Evolutionary conservation across 1,284 basidiomycete species (phyloP), one percentile per base, ranked within the genome.

Genomic region (Moesziomyces antarcticus): DNA sequence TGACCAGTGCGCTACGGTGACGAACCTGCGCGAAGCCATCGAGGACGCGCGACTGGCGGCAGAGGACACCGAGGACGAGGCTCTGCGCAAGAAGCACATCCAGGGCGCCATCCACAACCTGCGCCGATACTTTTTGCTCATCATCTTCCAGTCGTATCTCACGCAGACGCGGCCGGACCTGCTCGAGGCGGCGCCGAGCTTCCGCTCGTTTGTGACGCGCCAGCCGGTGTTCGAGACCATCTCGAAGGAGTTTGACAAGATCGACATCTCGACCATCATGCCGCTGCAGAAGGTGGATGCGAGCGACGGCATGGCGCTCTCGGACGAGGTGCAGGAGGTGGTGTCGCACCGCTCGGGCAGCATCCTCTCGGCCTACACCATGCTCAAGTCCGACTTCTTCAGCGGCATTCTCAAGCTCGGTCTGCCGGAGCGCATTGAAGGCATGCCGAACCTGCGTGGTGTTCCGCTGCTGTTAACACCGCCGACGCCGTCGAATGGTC

Each of bases 381-480:
- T 99, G 79, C 87, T 99, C 81, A 99, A 99, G 86, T 95, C 93
- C 59, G 95, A 98, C 85, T 95, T 97, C 86, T 98, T 98, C 88
- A 73, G 73, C 30, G 82, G 82, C 11, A 80, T 84, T 50, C 58
- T 80, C 57, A 79, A 77, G 60, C 60, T 73, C 13, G 75, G 77
- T 21, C 55, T 80, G 50, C 78, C 76, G 27, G 70, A 79, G 46
- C 63, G 72, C 13, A 82, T 84, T 22, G 80, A 82, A 7, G 82
- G 82, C 0, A 82, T 82, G 69, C 82, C 82, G 5, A 84, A 84
- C 46, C 43, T 84, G 57, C 67, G 82, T 3, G 77, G 76, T 20
- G 82, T 82, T 1, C 65, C 75, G 40, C 62, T 82, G 47, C 53
- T 80, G 16, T 52, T 80, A 8, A 57, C 69, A 6, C 68, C 75